Conservation (phyloP, 768 basidiomycete species). For the Sutorius australiensis region DNA sequence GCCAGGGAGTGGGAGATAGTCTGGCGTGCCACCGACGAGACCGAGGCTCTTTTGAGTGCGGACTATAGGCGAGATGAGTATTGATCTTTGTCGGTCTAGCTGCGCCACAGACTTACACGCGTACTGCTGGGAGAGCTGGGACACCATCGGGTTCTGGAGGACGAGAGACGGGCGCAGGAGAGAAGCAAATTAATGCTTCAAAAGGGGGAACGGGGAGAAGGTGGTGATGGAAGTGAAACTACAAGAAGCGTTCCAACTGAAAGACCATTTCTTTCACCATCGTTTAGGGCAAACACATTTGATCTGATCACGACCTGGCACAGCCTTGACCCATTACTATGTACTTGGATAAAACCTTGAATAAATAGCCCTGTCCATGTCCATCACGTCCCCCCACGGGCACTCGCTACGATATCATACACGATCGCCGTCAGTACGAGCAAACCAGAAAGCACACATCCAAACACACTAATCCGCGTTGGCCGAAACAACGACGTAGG, state of each 20-base stretch:
- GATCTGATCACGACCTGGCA: too few species aligned
- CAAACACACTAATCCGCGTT: conserved; percentile 11
- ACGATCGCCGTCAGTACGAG: conserved; percentile 18
- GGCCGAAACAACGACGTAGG: conserved; percentile 3
- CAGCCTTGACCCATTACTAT: too few species aligned
- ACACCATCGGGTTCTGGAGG: conserved; percentile 53
- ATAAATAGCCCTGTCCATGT: neutral
- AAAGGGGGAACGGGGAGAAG: conserved; percentile 11
- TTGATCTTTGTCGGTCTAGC: conserved; percentile 2
- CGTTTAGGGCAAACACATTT: conserved; percentile 11
- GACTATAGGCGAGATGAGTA: conserved; percentile 44
- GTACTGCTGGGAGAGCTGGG: conserved; percentile 76
- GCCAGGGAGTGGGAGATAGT: conserved; percentile 60
- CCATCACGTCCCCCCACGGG: neutral
- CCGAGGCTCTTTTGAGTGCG: conserved; percentile 94
- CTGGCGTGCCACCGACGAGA: conserved; percentile 77
- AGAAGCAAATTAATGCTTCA: conserved; percentile 87
- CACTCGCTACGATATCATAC: conserved; percentile 12
- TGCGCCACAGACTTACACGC: conserved; percentile 57
- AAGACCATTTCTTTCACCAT: neutral
- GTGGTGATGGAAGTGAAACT: conserved; percentile 27
- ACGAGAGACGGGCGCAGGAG: conserved; percentile 33
- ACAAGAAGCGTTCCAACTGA: neutral
- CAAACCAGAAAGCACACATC: neutral
- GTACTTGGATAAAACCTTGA: neutral